Conservation (phyloP, 805 yeast species). For the Torulaspora gathmanii region DNA sequence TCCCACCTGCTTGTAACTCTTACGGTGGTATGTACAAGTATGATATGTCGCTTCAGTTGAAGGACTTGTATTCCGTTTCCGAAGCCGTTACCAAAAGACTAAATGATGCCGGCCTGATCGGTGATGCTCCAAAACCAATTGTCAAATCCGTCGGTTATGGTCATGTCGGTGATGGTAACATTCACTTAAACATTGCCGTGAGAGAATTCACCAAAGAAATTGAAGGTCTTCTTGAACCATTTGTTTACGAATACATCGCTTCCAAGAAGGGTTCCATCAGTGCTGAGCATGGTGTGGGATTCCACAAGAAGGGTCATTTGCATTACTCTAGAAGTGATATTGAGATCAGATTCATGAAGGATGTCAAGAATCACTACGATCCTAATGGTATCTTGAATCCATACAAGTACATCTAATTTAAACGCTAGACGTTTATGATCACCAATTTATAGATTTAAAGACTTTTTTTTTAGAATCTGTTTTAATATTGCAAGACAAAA, state of each 20-base stretch:
- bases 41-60: constrained; percentile 80
- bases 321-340: constrained; percentile 69
- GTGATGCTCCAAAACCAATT: constrained; percentile 67
- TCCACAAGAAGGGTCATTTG: constrained; percentile 83
- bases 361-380: constrained; percentile 67
- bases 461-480: too few species aligned
- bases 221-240: constrained; percentile 77
- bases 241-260: constrained; percentile 79
- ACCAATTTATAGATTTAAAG: constrained; percentile 4
- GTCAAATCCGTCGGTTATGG: constrained; percentile 90
- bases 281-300: constrained; percentile 92
- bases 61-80: constrained; percentile 69
- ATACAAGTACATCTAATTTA: constrained; percentile 63
- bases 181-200: constrained; percentile 83
- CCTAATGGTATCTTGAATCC: constrained; percentile 88
- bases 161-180: constrained; percentile 89
- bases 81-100: constrained; percentile 60
- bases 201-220: constrained; percentile 69
- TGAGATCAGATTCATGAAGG: constrained; percentile 65
- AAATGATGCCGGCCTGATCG: constrained; percentile 49
- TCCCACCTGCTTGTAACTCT: constrained; percentile 74
- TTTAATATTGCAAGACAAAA: too few species aligned
- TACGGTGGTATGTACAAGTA: constrained; percentile 91
- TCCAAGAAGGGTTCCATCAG: constrained; percentile 70
- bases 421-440: neutral